Evolutionary conservation across 345 rosid species (phyloP).

Genomic region (Arabidopsis thaliana): DNA sequence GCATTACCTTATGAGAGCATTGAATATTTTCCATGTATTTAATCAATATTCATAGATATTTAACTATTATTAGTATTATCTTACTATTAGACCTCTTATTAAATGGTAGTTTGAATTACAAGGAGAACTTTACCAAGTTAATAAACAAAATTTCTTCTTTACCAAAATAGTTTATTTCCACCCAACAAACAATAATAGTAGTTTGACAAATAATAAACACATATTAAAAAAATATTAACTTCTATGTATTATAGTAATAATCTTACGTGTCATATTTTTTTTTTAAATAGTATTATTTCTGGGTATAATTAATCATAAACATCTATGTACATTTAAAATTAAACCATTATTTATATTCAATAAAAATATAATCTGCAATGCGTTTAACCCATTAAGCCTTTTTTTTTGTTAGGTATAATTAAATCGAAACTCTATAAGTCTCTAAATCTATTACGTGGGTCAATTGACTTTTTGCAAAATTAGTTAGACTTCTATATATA

Average conservation of each 20-base stretch:
- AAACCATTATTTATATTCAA: not conserved
- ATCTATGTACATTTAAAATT: not conserved
- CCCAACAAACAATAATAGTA: not conserved
- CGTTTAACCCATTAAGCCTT: too few relatives aligned
- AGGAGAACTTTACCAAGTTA: slow-evolving; percentile 15
- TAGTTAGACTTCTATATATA: too few relatives aligned
- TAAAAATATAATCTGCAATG: not conserved
- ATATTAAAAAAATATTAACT: not conserved
- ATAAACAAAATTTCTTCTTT: not conserved
- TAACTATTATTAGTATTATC: slow-evolving; percentile 9
- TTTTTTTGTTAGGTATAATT: too few relatives aligned
- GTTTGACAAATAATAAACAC: not conserved
- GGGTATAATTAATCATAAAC: not conserved
- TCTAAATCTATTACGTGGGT: too few relatives aligned
- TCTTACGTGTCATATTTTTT: not conserved
- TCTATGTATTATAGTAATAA: not conserved
- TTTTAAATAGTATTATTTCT: not conserved
- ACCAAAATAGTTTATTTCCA: not conserved
- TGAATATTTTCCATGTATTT: slow-evolving; percentile 32
- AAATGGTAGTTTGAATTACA: slow-evolving; percentile 24
- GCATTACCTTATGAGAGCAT: slow-evolving; percentile 21
- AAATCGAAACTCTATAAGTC: too few relatives aligned
- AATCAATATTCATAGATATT: slow-evolving; percentile 30
- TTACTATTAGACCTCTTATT: slow-evolving; percentile 21
- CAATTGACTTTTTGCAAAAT: too few relatives aligned